Conservation (phyloP, 2,329 filamentous ascomycete genomes). For the Trichophyton simii region DNA sequence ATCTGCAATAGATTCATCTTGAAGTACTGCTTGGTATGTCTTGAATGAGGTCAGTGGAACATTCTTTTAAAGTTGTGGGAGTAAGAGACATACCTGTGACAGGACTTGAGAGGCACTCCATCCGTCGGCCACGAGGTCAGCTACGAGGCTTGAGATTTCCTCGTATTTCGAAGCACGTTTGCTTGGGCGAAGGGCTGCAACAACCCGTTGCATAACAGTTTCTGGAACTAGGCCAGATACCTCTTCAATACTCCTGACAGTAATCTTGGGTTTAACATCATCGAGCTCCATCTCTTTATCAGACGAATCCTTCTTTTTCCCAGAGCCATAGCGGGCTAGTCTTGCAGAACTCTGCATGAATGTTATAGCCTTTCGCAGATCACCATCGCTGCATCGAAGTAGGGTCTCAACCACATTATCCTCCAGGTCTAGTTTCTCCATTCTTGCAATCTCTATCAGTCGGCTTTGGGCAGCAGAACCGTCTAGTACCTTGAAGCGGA, state of each 20-base stretch:
- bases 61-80: background rate
- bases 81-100: conserved; percentile 46
- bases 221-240: conserved; percentile 91
- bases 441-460: conserved; percentile 66
- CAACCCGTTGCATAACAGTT: conserved; percentile 54
- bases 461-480: conserved; percentile 68
- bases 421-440: conserved; percentile 65
- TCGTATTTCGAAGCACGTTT: conserved; percentile 52
- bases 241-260: conserved; percentile 72
- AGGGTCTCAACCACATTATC: conserved; percentile 70
- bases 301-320: conserved; percentile 29
- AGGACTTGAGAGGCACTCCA: conserved; percentile 92
- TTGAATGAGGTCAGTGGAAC: conserved; percentile 22
- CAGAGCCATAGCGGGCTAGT: conserved; percentile 55
- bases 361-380: conserved; percentile 91
- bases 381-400: conserved; percentile 80
- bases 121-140: conserved; percentile 86
- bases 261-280: conserved; percentile 46
- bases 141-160: conserved; percentile 63
- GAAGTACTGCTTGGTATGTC: conserved; percentile 72
- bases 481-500: conserved; percentile 92
- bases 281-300: conserved; percentile 42
- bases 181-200: conserved; percentile 63
- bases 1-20: conserved; percentile 72
- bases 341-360: conserved; percentile 90